These are phyloP conservation scores for Phytophthora foliorum DNA, from an alignment of 352 stramenopile species.

Conservation along the genomic window DNA sequence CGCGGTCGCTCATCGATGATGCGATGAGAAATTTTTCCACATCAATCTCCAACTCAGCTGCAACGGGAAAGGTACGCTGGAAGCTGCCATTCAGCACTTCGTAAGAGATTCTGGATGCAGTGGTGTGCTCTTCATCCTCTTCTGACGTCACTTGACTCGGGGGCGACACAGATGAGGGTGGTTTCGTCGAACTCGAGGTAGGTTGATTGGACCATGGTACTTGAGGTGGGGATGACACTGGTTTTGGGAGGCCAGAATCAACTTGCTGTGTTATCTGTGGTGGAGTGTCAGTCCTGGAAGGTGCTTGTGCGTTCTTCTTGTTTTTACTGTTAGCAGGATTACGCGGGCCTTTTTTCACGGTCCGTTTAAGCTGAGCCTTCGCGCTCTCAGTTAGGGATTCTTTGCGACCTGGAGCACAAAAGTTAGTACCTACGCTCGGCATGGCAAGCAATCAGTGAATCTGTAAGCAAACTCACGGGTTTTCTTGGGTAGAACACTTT, in stretches of 20 bases:
- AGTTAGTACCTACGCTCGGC: not conserved
- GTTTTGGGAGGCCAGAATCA: not conserved
- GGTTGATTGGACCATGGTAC: conserved; percentile 17
- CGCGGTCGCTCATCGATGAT: conserved; percentile 54
- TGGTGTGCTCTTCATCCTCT: conserved; percentile 21
- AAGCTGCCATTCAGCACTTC: conserved; percentile 65
- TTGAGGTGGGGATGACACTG: not conserved
- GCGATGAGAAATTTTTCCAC: conserved; percentile 83
- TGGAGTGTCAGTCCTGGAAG: not conserved
- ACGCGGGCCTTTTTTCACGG: conserved; percentile 7
- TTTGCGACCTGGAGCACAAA: conserved; percentile 37
- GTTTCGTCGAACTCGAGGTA: conserved; percentile 6
- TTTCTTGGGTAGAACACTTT: conserved; percentile 41
- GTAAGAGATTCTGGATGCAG: conserved; percentile 44
- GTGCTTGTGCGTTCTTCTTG: conserved; percentile 16
- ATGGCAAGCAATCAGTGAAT: not conserved
- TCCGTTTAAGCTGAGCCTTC: conserved; percentile 3
- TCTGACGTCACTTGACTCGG: conserved; percentile 30
- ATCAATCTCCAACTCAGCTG: conserved; percentile 75
- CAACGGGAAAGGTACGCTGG: conserved; percentile 73
- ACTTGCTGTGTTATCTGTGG: conserved; percentile 6
- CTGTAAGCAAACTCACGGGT: conserved; percentile 32
- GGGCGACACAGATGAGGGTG: conserved; percentile 3
- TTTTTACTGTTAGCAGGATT: conserved; percentile 1
- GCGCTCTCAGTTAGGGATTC: conserved; percentile 14